These are phyloP conservation scores for Trametes versicolor DNA, from an alignment of 1,284 basidiomycete genomes.

Conservation along the genomic window DNA sequence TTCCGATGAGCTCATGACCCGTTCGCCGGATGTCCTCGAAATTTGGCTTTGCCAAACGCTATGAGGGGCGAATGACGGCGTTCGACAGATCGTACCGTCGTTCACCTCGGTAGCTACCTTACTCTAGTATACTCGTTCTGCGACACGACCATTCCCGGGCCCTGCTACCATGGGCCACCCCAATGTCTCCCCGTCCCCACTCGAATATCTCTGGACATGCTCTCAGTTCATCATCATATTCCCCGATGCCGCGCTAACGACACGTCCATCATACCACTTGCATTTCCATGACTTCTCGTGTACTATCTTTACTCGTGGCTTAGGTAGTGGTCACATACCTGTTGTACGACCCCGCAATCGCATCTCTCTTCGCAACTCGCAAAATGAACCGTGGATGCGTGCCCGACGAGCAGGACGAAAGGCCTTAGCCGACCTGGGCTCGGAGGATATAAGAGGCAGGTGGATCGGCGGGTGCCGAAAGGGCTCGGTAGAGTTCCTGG, in stretches of 20 bases:
- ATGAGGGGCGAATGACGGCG: constrained; percentile 14
- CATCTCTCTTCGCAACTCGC: constrained; percentile 16
- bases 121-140: constrained; percentile 20
- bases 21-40: constrained; percentile 6
- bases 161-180: background rate
- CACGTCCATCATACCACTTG: constrained; percentile 34
- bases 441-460: constrained; percentile 23
- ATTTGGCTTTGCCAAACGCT: constrained; percentile 31
- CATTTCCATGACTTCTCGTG: constrained; percentile 30
- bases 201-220: constrained; percentile 29
- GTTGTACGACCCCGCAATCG: constrained; percentile 34
- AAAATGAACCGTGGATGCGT: background rate
- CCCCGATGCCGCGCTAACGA: constrained; percentile 28
- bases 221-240: constrained; percentile 26
- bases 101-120: background rate
- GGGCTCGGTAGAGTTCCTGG: constrained; percentile 26
- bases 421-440: constrained; percentile 2
- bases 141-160: constrained; percentile 9
- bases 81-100: background rate
- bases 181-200: background rate
- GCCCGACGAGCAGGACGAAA: background rate
- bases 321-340: constrained; percentile 27
- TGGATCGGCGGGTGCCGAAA: constrained; percentile 31
- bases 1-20: constrained; percentile 47
- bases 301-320: constrained; percentile 29